Conservation (phyloP, 192 early-diverging fungal species). For the Jimgerdemannia flammicorona region DNA sequence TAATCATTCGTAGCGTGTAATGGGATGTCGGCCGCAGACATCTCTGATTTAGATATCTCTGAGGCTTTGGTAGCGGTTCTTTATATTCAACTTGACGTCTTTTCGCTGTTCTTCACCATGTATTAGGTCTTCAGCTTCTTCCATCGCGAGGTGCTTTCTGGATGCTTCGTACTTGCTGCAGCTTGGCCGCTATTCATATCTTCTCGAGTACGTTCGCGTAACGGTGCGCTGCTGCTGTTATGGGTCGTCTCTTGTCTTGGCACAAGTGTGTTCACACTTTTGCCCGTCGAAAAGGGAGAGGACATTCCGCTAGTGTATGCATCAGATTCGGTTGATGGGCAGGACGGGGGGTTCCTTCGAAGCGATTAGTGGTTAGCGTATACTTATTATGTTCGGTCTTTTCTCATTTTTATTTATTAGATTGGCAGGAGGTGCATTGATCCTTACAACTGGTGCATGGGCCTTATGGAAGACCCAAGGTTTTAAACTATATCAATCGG, state of each 20-base stretch:
- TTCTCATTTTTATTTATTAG: constrained; percentile 12
- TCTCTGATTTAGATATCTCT: too few species aligned
- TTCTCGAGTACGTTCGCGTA: constrained; percentile 34
- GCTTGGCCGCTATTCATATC: constrained; percentile 67
- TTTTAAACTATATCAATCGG: neutral
- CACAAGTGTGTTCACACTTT: constrained; percentile 81
- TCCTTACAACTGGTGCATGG: constrained; percentile 24
- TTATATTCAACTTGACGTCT: neutral
- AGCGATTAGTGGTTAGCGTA: neutral
- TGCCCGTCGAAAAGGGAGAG: constrained; percentile 86
- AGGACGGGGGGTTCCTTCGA: neutral
- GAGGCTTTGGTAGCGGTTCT: too few species aligned
- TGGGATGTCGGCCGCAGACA: too few species aligned
- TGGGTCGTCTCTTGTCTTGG: constrained; percentile 69
- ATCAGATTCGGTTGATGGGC: neutral
- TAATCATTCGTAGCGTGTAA: neutral
- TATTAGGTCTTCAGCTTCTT: constrained; percentile 89
- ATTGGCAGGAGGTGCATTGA: constrained; percentile 36
- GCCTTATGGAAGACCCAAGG: constrained; percentile 4
- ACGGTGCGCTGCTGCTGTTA: constrained; percentile 40
- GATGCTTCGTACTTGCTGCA: constrained; percentile 60
- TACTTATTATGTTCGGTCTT: constrained; percentile 1
- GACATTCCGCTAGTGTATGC: constrained; percentile 64
- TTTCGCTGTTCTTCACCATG: neutral
- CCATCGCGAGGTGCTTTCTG: constrained; percentile 61